phyloP scores from a whole-genome alignment of 345 rosid genomes.

The Abelmoschus esculentus region DNA sequence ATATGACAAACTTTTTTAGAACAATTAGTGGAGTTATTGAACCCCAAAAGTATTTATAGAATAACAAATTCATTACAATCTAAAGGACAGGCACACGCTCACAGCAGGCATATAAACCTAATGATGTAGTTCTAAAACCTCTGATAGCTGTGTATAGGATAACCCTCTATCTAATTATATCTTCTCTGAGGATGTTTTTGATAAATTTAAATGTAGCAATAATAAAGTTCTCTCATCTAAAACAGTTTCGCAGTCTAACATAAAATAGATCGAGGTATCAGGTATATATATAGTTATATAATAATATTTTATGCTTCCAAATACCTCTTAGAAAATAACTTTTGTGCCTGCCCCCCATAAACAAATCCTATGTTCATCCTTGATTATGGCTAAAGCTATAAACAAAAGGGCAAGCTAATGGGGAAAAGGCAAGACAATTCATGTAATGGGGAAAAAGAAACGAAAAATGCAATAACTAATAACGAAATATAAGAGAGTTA shows the following conservation, averaged over 20 bases:
- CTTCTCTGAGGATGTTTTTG: background rate
- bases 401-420: background rate
- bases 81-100: background rate
- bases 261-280: background rate
- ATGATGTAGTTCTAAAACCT: background rate
- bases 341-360: background rate
- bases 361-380: conserved; percentile 1
- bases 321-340: background rate
- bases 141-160: background rate
- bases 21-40: background rate
- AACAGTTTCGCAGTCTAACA: background rate
- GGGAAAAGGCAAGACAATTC: background rate
- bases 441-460: background rate
- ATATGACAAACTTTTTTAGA: background rate
- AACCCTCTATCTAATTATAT: background rate
- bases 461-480: background rate
- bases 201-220: background rate
- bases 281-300: background rate
- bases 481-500: conserved; percentile 9
- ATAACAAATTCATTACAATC: background rate
- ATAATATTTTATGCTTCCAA: background rate
- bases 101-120: too few species aligned
- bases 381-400: background rate
- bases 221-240: background rate
- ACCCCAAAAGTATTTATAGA: background rate